Evolutionary conservation across 768 basidiomycete species (phyloP), one percentile per base, ranked within the genome.

Genomic region (Mycena belliarum): DNA sequence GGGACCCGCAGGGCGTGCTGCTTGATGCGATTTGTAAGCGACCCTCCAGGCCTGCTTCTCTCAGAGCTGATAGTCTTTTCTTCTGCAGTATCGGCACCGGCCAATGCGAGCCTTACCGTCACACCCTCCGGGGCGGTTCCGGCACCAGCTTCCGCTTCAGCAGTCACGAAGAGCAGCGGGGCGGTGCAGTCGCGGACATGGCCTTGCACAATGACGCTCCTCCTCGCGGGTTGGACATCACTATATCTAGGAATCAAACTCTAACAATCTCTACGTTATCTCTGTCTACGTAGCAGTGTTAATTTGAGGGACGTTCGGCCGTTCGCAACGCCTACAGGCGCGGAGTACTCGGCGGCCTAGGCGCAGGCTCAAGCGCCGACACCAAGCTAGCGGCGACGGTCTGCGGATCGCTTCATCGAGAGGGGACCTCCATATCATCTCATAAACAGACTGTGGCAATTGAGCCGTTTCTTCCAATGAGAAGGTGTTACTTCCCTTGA

Each of bases 1-100:
- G 88, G 6, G 89, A 90, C 65, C 79, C 68, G 55, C 57, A 83
- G 18, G 71, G 78, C 43, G 77, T 78, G 59, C 70, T 83, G 40
- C 58, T 82, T 24, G 58, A 63, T 46, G 62, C 62, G 15, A 63
- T 63, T 10, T n/a, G 62, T 63, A n/a, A 24, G 62, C 54, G 1
- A n/a, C 15, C 16, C 10, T 1, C 12, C 25, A 16, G 20, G 10
- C 11, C 11, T 5, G n/a, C 40, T 21, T 2, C 20, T 46, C 14
- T 42, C 12, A 6, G 29, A 26, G 42, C 54, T 60, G 45, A 52
- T 47, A n/a, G 49, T 2, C 16, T 32, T 24, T 3, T 40, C 23
- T 16, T 2, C 26, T 41, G n/a, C 32, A 63, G 61, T 63, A 41
- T 58, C 61, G 15, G 61, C 61, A 11, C 40, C 61, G 23, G 44